Base-by-base conservation (phyloP, 257 asterid genomes). In the Ehretia macrophylla region DNA sequence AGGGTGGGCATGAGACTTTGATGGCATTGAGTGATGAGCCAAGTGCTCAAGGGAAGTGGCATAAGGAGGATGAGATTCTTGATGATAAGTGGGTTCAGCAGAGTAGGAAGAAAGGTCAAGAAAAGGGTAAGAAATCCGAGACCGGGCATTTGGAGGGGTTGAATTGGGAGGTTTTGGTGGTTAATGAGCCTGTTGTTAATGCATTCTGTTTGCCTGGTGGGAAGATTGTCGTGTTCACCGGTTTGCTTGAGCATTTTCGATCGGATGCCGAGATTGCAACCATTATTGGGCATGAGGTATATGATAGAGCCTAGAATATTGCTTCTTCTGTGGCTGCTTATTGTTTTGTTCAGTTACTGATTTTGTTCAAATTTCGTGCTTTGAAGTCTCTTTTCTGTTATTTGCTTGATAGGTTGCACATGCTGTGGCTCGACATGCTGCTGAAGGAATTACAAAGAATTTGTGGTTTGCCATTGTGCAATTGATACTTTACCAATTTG, bases 161-260 rank as follows among this genome's bases (percentile, higher is more conserved):
- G 74, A 81, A 84, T 19, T 92, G 99, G 99, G 99, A 92, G 82
- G 86, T 92, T 63, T 57, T 92, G 61, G 85, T 92, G 61, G 91
- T 92, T 56, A 60, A 86, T 60, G 84, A 81, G 21, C 92, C 99
- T 58, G 49, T 76, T 64, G 75, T 89, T 32, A 83, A 93, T 72
- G 99, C 99, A 4, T 79, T 81, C 9, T 84, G 94, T 71, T 60
- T 82, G 80, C 97, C 99, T 60, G 96, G 99, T 64, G 97, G 99
- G 18, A 93, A 93, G 85, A 93, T 93, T 76, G 95, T 93, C 20
- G 99, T 93, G 46, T 86, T 86, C 65, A 85, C 96, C 0, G 97
- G 96, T 27, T 75, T 93, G 85, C 88, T 89, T 17, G 62, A 86
- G 20, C 94, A 85, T 80, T 93, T 93, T 52, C 75, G 51, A 63